A percentile compares a stretch with the other conserved stretches of the same genome.
Conservation (phyloP, 1,284 basidiomycete genomes). For the Cutaneotrichosporon cyanovorans region DNA sequence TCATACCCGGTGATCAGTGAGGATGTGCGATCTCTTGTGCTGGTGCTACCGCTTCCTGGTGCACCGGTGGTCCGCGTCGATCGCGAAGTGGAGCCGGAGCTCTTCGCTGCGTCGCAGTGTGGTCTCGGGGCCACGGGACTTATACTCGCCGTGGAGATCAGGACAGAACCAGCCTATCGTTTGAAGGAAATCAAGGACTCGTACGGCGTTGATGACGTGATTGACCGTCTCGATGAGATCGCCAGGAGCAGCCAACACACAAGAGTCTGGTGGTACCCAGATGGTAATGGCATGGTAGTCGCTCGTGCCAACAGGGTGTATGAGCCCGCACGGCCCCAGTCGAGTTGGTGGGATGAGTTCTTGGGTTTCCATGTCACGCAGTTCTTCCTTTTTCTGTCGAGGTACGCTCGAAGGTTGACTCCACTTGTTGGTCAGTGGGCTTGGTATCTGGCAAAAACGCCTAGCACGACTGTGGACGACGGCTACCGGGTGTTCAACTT, state of each 20-base stretch:
- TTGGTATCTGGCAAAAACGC: constrained; percentile 37
- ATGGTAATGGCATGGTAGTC: constrained; percentile 64
- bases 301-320: constrained; percentile 66
- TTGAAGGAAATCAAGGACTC: constrained; percentile 69
- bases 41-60: constrained; percentile 51
- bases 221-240: constrained; percentile 50
- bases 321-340: constrained; percentile 53
- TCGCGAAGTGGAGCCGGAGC: constrained; percentile 53
- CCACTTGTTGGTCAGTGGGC: constrained; percentile 42
- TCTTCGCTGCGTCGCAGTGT: constrained; percentile 88
- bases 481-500: constrained; percentile 74
- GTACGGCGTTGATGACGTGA: constrained; percentile 54
- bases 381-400: constrained; percentile 61
- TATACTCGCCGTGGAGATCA: constrained; percentile 68
- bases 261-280: constrained; percentile 92
- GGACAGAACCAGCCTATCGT: constrained; percentile 74
- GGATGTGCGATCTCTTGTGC: constrained; percentile 64
- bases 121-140: constrained; percentile 90
- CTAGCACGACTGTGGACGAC: constrained; percentile 55
- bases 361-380: constrained; percentile 73
- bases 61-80: constrained; percentile 31
- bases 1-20: constrained; percentile 74
- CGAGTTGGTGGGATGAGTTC: constrained; percentile 53
- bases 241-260: constrained; percentile 70
- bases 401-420: constrained; percentile 38